These are phyloP conservation scores for Suillus hirtellus DNA, from an alignment of 768 basidiomycete species.

Conservation along the genomic window DNA sequence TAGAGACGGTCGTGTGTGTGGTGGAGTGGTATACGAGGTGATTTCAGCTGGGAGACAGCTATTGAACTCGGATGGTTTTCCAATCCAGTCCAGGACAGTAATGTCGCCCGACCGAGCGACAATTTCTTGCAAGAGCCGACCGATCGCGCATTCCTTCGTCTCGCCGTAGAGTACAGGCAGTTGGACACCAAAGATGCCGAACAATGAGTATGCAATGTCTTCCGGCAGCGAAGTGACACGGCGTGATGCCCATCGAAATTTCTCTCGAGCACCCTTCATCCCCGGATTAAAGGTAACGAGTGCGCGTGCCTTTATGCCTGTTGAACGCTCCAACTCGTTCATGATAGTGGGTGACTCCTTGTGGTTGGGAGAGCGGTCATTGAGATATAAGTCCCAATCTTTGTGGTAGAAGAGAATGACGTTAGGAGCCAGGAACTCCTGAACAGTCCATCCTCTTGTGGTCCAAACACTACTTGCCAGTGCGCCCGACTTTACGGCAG, in stretches of 20 bases:
- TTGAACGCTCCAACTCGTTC: background rate
- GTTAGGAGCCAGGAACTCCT: background rate
- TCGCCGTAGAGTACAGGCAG: background rate
- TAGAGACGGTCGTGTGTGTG: background rate
- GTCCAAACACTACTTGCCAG: background rate
- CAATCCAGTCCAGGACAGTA: background rate
- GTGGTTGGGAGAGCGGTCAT: background rate
- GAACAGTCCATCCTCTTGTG: background rate
- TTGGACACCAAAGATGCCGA: background rate
- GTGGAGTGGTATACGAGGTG: background rate
- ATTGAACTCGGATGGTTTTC: background rate
- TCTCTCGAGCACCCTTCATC: background rate
- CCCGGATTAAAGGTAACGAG: background rate
- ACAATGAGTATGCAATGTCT: conserved; percentile 1
- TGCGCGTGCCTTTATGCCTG: background rate
- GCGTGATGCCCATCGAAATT: background rate
- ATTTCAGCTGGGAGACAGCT: background rate
- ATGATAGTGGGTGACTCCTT: background rate
- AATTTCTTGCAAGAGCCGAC: background rate
- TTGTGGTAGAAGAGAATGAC: background rate
- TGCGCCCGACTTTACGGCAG: background rate
- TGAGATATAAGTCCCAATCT: background rate
- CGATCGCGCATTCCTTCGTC: background rate
- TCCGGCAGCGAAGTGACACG: background rate
- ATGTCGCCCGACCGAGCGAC: background rate